Percentiles rank a stretch among this genome's conserved stretches.
Conservation (phyloP, 2,329 filamentous ascomycete species). For the Calonectria ilicicola region DNA sequence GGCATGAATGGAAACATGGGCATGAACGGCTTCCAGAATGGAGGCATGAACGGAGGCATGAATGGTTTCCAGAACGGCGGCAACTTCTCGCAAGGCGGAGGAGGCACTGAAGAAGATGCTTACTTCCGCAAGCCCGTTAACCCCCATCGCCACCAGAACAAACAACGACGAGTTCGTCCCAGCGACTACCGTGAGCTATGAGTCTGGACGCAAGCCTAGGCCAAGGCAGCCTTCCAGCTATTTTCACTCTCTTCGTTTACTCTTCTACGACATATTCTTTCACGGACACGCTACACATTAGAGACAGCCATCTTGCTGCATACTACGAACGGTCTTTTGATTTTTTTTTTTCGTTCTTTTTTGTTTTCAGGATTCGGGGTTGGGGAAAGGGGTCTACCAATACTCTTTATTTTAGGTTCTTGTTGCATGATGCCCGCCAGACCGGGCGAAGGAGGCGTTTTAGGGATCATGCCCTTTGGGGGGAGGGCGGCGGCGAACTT, state of each 20-base stretch:
- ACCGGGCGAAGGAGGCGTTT: constrained; percentile 35
- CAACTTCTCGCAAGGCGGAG: constrained; percentile 63
- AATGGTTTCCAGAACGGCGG: constrained; percentile 49
- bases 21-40: constrained; percentile 47
- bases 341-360: constrained; percentile 2
- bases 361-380: constrained; percentile 31
- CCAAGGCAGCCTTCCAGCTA: neutral
- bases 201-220: constrained; percentile 29
- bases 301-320: constrained; percentile 9
- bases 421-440: constrained; percentile 32
- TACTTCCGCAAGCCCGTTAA: constrained; percentile 98
- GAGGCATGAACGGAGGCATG: constrained; percentile 46
- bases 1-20: constrained; percentile 50
- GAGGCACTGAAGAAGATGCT: constrained; percentile 83
- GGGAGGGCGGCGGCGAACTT: constrained; percentile 7
- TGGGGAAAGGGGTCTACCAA: neutral
- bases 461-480: constrained; percentile 12
- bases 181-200: constrained; percentile 91
- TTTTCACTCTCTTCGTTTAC: constrained; percentile 1
- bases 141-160: constrained; percentile 88
- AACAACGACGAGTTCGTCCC: constrained; percentile 82
- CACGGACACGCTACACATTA: constrained; percentile 2
- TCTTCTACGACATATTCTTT: constrained; percentile 1
- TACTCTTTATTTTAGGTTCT: neutral
- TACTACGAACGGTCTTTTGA: constrained; percentile 7